phyloP scores from a whole-genome alignment of 1,139 yeast species.

The Suhomyces bribrorum region DNA sequence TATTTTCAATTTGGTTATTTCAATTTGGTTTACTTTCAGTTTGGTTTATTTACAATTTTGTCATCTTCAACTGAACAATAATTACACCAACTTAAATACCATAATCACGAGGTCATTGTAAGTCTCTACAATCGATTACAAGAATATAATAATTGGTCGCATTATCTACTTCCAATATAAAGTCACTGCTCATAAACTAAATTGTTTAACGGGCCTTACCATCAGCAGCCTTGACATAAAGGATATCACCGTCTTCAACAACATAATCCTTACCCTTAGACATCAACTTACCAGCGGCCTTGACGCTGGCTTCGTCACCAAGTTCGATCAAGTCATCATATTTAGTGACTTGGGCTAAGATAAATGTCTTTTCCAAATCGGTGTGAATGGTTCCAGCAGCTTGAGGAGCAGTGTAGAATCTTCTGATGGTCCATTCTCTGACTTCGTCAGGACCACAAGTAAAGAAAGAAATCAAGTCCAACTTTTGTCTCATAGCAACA shows the following conservation, averaged over 20 bases:
- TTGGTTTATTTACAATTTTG: no score
- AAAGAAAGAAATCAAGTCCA: slow-evolving; percentile 80
- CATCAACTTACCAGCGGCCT: slow-evolving; percentile 89
- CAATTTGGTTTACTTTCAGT: no score
- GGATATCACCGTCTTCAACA: slow-evolving; percentile 84
- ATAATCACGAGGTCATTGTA: no score
- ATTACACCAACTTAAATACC: no score
- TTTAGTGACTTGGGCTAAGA: slow-evolving; percentile 50
- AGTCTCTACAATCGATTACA: no score
- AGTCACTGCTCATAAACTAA: no score
- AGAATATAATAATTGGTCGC: no score
- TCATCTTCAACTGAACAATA: no score
- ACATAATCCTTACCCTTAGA: slow-evolving; percentile 97
- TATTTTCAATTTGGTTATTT: no score
- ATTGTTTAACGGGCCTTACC: slow-evolving; percentile 68
- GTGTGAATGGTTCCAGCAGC: slow-evolving; percentile 88
- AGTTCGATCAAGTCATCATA: slow-evolving; percentile 66
- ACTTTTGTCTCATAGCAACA: slow-evolving; percentile 77
- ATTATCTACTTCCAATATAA: no score
- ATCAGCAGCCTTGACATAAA: slow-evolving; percentile 94
- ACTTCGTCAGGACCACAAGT: slow-evolving; percentile 86
- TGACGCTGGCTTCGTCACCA: slow-evolving; percentile 82
- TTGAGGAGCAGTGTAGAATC: slow-evolving; percentile 81
- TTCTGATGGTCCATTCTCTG: slow-evolving; percentile 88
- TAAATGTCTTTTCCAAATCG: slow-evolving; percentile 52